Base-by-base conservation (phyloP, 495 filamentous ascomycete genomes). In the Penicillium nucicola region DNA sequence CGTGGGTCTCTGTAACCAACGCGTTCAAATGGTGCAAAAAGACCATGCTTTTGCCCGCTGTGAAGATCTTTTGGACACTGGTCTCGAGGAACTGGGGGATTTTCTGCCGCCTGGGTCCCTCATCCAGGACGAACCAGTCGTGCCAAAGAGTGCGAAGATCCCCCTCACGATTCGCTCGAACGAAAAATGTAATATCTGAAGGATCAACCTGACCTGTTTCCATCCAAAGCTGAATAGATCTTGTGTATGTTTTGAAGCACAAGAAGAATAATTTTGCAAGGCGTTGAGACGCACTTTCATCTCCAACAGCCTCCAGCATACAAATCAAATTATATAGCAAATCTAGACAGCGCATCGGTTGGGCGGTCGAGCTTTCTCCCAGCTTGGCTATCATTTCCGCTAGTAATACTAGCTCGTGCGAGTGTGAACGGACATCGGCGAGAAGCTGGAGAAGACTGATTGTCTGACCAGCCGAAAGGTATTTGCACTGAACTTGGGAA, bases 151-250 rank as follows among this genome's bases (percentile, higher is more conserved):
- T 81, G 14, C 77, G 72, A 11, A 83, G 63, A 22, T 90, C 83
- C 31, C 80, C 77, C 3, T 75, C 73, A 10, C 74, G 62, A 11
- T 72, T 71, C 42, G 85, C 77, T 1, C 69, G 69, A n/a, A 96
- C 77, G 57, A 96, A 95, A 61, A 95, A 92, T 0, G 78, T 75
- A 23, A 78, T 73, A 53, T 90, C 82, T 1, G 71, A 70, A 2
- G 75, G 55, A n/a, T 77, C 72, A 11, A 95, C 67, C 45, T 84
- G 79, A 2, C 92, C 92, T 34, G 78, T 77, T 56, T 90, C 84
- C 85, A 95, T 93, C 93, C 93, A 98, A 3, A 72, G 66, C 22
- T 84, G 77, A 22, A 97, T 83, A 0, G 90, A 89, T 11, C 80
- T 82, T 22, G 92, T 76, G 62, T 96, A 97, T 3, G 88, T 84